phyloP scores from a whole-genome alignment of 768 basidiomycete genomes.

The Sistotremastrum niveocremeum region DNA sequence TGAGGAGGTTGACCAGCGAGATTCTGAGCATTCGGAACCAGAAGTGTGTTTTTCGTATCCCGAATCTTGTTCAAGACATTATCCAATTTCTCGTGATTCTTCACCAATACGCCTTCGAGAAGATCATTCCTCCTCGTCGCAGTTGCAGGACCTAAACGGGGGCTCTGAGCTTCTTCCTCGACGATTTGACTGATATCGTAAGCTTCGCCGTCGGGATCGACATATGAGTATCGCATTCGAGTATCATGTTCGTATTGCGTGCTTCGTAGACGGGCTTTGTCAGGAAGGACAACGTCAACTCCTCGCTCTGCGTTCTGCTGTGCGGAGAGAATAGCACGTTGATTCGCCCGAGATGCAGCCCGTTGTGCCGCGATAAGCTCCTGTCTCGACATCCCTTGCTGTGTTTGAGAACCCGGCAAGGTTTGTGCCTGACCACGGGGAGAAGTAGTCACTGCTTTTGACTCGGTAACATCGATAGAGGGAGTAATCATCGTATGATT shows the following conservation, averaged over 20 bases:
- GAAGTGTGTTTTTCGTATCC: conserved; percentile 35
- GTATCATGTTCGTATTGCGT: conserved; percentile 59
- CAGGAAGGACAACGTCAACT: conserved; percentile 77
- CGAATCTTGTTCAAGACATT: conserved; percentile 66
- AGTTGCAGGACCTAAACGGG: conserved; percentile 19
- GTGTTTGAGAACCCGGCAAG: too few relatives aligned
- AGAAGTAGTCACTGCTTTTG: conserved; percentile 27
- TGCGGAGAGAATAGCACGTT: conserved; percentile 71
- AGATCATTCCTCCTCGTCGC: conserved; percentile 38
- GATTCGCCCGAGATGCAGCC: conserved; percentile 73
- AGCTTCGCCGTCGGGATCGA: conserved; percentile 79
- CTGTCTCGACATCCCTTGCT: conserved; percentile 39
- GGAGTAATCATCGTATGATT: conserved; percentile 3
- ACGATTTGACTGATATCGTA: conserved; percentile 91
- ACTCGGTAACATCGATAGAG: not conserved
- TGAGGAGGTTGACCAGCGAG: conserved; percentile 8
- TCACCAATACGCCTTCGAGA: conserved; percentile 48
- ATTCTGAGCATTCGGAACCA: conserved; percentile 10
- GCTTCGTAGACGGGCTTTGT: conserved; percentile 76
- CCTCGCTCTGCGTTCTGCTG: conserved; percentile 78
- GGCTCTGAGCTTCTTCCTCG: conserved; percentile 70
- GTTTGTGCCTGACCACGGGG: conserved; percentile 14
- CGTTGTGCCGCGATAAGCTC: conserved; percentile 93
- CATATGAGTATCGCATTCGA: conserved; percentile 84
- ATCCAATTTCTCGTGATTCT: conserved; percentile 53